Base-by-base conservation (phyloP, 768 basidiomycete genomes). In the Pisolithus tinctorius region DNA sequence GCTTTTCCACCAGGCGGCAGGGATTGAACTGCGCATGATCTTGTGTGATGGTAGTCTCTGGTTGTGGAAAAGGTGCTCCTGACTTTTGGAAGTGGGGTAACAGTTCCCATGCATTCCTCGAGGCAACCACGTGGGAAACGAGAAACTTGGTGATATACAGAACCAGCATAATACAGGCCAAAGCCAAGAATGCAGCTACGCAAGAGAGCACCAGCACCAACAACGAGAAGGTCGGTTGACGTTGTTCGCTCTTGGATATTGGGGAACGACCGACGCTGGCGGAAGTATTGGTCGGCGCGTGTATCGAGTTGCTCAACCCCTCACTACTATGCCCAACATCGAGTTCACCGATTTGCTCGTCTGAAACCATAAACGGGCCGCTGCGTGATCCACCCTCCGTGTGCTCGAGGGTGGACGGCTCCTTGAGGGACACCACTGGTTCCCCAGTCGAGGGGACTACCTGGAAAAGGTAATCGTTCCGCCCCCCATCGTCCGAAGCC, bases 391-490 rank as follows among this genome's bases (percentile, higher is more conserved):
- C 55, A 16, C 49, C 55, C 23, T 43, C 9, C n/a, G 16, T 27
- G 27, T 6, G 27, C 43, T 45, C 27, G 29, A 45, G 43, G 29
- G 43, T 25, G 26, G 25, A 13, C 27, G 27, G 16, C 4, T 30
- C 14, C 26, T 30, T 25, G 27, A 27, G n/a, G 43, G 27, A 45
- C 43, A n/a, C n/a, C 50, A 17, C 69, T 59, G 44, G 64, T n/a
- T 63, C 64, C 49, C 64, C 66, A 41, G 64, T 53, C 30, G 60
- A 59, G 42, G 52, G 55, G 17, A 58, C 60, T 31, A 66, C 60
- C 41, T 61, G 54, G 25, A 68, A 61, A 51, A 69, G 60, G 29
- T 63, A 56, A 36, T 58, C 64, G 34, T 60, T 58, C 45, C 68
- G 69, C 23, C 68, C 61, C 43, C 17, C 45, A 4, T 34, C 34